Conservation (phyloP, 345 rosid genomes). For the Chamaenerion angustifolium region DNA sequence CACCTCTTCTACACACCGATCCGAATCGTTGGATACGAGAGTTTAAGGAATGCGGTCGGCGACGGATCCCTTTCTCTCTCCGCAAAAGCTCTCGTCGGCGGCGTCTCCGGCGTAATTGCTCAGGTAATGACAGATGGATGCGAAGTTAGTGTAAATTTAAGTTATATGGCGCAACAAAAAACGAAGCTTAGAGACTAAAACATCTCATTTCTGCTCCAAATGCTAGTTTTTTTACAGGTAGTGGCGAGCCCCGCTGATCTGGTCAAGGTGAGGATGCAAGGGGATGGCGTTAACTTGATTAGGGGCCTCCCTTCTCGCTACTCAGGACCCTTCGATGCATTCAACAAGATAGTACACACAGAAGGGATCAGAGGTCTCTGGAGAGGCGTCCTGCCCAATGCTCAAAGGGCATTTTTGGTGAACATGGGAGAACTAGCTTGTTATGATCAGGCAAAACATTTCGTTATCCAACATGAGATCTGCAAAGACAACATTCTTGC, state of each 20-base stretch:
- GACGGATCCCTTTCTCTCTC: constrained; percentile 40
- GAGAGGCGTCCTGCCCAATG: constrained; percentile 82
- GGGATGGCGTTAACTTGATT: constrained; percentile 39
- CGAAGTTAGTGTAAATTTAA: no score
- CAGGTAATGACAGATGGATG: constrained; percentile 31
- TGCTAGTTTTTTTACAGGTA: constrained; percentile 40
- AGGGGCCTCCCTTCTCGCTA: constrained; percentile 63
- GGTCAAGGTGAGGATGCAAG: constrained; percentile 90
- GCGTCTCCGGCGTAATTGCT: constrained; percentile 67
- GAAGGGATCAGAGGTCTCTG: constrained; percentile 60
- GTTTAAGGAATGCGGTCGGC: constrained; percentile 31
- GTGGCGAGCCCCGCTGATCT: constrained; percentile 94
- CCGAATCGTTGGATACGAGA: constrained; percentile 75
- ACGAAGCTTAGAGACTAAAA: no score
- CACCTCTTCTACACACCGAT: constrained; percentile 75
- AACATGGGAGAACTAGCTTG: constrained; percentile 92
- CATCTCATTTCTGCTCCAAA: background rate
- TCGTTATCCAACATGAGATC: constrained; percentile 37
- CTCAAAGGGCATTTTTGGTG: constrained; percentile 76
- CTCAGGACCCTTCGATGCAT: constrained; percentile 48
- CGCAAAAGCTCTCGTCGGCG: constrained; percentile 53
- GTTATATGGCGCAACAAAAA: no score
- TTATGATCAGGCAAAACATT: constrained; percentile 75
- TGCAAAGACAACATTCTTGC: constrained; percentile 52
- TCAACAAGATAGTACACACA: constrained; percentile 31